phyloP scores from a whole-genome alignment of 148 eudicot species.

The Nepenthes gracilis region DNA sequence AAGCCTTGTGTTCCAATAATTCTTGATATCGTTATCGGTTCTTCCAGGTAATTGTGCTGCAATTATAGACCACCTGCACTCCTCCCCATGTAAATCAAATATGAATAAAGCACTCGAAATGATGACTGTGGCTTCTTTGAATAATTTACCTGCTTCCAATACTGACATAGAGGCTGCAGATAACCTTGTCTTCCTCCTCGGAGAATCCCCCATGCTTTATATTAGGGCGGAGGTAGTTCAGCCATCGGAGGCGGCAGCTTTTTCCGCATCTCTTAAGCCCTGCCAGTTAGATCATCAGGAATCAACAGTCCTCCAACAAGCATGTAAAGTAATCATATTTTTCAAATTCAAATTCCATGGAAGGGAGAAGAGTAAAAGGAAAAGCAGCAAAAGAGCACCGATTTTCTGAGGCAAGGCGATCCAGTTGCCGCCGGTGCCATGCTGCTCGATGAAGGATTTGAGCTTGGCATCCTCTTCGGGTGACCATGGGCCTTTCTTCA shows the following conservation, averaged over 20 bases:
- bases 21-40: conserved; percentile 90
- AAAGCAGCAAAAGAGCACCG: conserved; percentile 6
- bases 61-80: conserved; percentile 78
- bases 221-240: conserved; percentile 2
- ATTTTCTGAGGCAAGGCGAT: conserved; percentile 31
- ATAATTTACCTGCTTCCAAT: conserved; percentile 3
- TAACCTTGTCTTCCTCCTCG: conserved; percentile 2
- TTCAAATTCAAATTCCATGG: background rate
- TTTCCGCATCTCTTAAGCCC: conserved; percentile 5
- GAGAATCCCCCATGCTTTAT: conserved; percentile 7
- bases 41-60: conserved; percentile 95
- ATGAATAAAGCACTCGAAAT: background rate
- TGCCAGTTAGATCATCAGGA: background rate
- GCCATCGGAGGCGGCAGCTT: conserved; percentile 4
- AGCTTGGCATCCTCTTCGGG: conserved; percentile 31
- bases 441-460: conserved; percentile 22
- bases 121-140: background rate
- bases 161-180: conserved; percentile 4
- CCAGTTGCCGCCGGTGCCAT: conserved; percentile 30
- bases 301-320: too few species aligned
- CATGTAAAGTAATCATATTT: background rate
- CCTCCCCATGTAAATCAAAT: background rate
- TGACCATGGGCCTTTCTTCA: conserved; percentile 35
- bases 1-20: conserved; percentile 90
- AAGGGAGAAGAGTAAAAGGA: background rate